phyloP scores from a whole-genome alignment of 2,329 filamentous ascomycete genomes.

The Cordyceps farinosa region DNA sequence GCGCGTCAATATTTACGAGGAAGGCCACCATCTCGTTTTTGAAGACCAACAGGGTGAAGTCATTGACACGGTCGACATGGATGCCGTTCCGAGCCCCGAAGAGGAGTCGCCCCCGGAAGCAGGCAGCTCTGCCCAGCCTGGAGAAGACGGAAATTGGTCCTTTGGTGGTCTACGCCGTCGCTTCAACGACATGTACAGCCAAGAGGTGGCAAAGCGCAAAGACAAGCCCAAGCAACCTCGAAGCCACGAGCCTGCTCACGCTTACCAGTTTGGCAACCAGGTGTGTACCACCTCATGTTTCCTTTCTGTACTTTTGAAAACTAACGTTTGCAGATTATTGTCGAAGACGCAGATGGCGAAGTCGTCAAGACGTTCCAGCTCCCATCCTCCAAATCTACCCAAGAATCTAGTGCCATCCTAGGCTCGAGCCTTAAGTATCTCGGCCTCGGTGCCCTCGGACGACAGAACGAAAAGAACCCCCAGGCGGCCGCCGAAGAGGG shows the following conservation, averaged over 20 bases:
- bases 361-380: constrained; percentile 82
- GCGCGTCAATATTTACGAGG: constrained; percentile 69
- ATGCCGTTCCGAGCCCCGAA: constrained; percentile 14
- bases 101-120: constrained; percentile 18
- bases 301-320: constrained; percentile 5
- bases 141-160: constrained; percentile 29
- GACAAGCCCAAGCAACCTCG: constrained; percentile 53
- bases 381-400: constrained; percentile 50
- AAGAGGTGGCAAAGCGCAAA: constrained; percentile 61
- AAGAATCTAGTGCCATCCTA: constrained; percentile 37
- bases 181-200: constrained; percentile 51
- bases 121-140: background rate
- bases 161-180: constrained; percentile 45
- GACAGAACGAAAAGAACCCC: constrained; percentile 37
- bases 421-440: constrained; percentile 51
- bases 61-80: constrained; percentile 50
- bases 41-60: constrained; percentile 89
- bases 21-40: constrained; percentile 74
- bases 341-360: constrained; percentile 82
- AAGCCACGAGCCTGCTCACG: constrained; percentile 68
- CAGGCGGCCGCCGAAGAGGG: constrained; percentile 29
- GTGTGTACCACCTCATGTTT: constrained; percentile 39
- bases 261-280: constrained; percentile 81
- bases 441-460: constrained; percentile 46
- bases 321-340: constrained; percentile 63